These are phyloP conservation scores for Sporisorium graminicola DNA, from an alignment of 1,284 basidiomycete species.

Conservation along the genomic window DNA sequence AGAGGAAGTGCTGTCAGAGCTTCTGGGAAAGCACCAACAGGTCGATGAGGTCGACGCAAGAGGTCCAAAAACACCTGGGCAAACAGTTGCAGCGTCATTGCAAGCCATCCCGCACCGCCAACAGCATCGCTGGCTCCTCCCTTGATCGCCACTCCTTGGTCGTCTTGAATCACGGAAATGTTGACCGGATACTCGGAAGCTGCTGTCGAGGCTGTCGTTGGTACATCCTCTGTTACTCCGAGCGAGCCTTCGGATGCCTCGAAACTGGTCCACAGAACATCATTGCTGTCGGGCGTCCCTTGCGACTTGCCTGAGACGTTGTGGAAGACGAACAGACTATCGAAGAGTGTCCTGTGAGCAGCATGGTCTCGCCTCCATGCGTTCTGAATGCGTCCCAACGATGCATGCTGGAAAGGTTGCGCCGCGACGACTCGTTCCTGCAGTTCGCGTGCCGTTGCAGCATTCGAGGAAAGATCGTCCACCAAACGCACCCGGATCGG, in stretches of 20 bases:
- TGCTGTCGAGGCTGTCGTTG: background rate
- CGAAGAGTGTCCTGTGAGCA: conserved; percentile 4
- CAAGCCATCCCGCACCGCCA: conserved; percentile 13
- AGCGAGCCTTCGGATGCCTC: background rate
- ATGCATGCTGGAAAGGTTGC: conserved; percentile 28
- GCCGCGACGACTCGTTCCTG: conserved; percentile 10
- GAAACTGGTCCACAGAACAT: background rate
- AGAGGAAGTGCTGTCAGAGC: conserved; percentile 10
- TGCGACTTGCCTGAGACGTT: conserved; percentile 6
- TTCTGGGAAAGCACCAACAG: conserved; percentile 15
- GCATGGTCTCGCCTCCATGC: conserved; percentile 6
- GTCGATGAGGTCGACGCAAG: conserved; percentile 7
- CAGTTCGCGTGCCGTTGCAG: conserved; percentile 7
- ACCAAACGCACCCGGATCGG: conserved; percentile 15
- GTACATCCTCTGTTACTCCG: too few species aligned
- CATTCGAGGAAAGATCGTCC: conserved; percentile 12
- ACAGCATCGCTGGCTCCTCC: conserved; percentile 24
- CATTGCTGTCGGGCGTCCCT: background rate
- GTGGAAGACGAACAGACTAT: conserved; percentile 20
- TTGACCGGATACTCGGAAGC: conserved; percentile 33
- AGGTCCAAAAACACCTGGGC: conserved; percentile 12
- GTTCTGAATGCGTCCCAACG: conserved; percentile 13
- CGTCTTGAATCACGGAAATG: conserved; percentile 20
- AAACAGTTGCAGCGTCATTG: conserved; percentile 10
- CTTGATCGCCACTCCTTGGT: conserved; percentile 11